A percentile compares a stretch with the other conserved stretches of the same genome.
These are phyloP conservation scores for Tausonia pullulans DNA, from an alignment of 1,284 basidiomycete species.

Conservation along the genomic window DNA sequence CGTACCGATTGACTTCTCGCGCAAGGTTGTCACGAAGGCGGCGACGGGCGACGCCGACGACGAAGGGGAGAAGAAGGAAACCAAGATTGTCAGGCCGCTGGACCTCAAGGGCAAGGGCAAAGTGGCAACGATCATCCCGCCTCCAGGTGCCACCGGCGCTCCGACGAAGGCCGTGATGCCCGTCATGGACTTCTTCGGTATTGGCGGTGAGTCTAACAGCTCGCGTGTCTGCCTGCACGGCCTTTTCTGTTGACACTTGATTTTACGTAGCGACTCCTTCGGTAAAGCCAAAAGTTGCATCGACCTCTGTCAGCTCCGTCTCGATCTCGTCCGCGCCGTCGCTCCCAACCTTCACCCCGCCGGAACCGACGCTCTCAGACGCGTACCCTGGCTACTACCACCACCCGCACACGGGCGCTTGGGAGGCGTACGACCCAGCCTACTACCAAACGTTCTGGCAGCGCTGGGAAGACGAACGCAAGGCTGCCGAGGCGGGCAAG, in stretches of 20 bases:
- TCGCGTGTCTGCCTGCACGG: background rate
- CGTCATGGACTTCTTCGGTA: slow-evolving; percentile 16
- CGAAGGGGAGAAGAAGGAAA: background rate
- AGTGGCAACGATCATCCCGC: background rate
- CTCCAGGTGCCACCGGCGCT: too few relatives aligned
- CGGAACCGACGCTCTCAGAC: slow-evolving; percentile 7
- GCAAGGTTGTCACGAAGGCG: background rate
- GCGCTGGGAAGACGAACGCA: slow-evolving; percentile 1
- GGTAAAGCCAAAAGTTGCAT: background rate
- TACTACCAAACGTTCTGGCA: slow-evolving; percentile 10
- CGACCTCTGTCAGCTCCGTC: background rate
- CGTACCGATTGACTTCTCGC: slow-evolving; percentile 11
- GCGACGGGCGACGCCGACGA: background rate
- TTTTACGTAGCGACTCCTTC: too few relatives aligned
- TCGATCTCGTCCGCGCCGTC: slow-evolving; percentile 11
- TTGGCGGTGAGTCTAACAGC: background rate
- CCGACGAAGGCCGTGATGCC: background rate
- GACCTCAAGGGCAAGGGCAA: slow-evolving; percentile 9
- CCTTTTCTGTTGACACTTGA: too few relatives aligned
- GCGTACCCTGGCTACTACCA: slow-evolving; percentile 17
- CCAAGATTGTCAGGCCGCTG: slow-evolving; percentile 9
- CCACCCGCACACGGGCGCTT: slow-evolving; percentile 8
- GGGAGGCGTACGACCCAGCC: slow-evolving; percentile 14
- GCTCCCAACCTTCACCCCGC: slow-evolving; percentile 10
- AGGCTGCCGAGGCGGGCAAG: slow-evolving; percentile 5